phyloP scores from a whole-genome alignment of 2,329 filamentous ascomycete genomes.

The Fusarium bactridioides region DNA sequence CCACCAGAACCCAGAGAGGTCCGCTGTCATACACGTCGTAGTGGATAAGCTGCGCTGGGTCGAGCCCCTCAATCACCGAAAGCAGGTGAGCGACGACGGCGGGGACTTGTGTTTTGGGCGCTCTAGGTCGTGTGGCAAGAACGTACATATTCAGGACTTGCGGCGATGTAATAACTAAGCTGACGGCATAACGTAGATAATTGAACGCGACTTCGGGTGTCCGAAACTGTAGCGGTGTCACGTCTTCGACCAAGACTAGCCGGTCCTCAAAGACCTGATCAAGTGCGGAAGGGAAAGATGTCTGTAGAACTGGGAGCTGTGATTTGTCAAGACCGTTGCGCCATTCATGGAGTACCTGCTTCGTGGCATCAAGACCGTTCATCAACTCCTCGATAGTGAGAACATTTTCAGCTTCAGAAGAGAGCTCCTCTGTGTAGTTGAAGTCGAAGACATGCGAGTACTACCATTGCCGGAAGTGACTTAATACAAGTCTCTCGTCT shows the following conservation, averaged over 20 bases:
- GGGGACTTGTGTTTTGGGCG: fast-evolving
- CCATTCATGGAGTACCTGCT: background rate
- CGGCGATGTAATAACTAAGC: background rate
- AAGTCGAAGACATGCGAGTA: background rate
- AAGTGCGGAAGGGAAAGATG: background rate
- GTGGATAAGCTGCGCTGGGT: background rate
- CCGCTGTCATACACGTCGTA: background rate
- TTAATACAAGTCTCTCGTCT: background rate
- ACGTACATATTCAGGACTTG: background rate
- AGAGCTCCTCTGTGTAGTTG: background rate
- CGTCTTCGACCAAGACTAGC: fast-evolving
- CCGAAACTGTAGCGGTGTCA: background rate
- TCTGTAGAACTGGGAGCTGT: background rate
- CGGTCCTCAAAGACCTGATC: background rate
- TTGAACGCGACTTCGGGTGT: background rate
- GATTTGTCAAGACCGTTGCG: background rate
- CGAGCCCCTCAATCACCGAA: background rate
- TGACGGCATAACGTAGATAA: background rate
- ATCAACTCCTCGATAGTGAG: background rate
- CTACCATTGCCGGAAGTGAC: background rate
- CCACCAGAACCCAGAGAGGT: background rate
- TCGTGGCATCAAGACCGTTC: background rate
- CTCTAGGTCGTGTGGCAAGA: background rate
- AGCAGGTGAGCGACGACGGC: background rate
- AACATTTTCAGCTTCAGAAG: background rate